Percentiles rank a stretch among this genome's conserved stretches.
These are phyloP conservation scores for Chaetomium globosum DNA, from an alignment of 2,329 filamentous ascomycete species.

Conservation along the genomic window DNA sequence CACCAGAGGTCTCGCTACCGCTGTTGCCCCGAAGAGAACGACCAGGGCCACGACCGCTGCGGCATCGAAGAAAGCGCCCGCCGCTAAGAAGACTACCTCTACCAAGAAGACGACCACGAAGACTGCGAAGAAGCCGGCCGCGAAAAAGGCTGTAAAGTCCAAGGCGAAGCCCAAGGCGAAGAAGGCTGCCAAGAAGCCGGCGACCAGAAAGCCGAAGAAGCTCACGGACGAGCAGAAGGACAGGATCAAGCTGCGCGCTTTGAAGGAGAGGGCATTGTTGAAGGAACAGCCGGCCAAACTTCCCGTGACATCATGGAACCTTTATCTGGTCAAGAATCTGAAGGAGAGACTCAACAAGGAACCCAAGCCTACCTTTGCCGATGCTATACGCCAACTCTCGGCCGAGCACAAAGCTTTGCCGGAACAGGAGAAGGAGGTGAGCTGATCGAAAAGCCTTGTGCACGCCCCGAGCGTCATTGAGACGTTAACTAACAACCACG, in stretches of 20 bases:
- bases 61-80: slow-evolving; percentile 29
- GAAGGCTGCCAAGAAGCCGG: slow-evolving; percentile 42
- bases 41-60: slow-evolving; percentile 27
- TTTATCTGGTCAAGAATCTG: slow-evolving; percentile 44
- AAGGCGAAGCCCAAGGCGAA: slow-evolving; percentile 17
- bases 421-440: slow-evolving; percentile 49
- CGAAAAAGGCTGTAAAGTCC: slow-evolving; percentile 3
- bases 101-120: slow-evolving; percentile 38
- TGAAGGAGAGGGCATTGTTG: slow-evolving; percentile 49
- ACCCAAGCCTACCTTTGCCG: neutral
- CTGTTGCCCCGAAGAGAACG: slow-evolving; percentile 20
- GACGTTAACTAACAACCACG: slow-evolving; percentile 1
- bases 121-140: slow-evolving; percentile 35
- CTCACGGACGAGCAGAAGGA: slow-evolving; percentile 44
- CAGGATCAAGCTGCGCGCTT: slow-evolving; percentile 39
- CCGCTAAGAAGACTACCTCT: slow-evolving; percentile 38
- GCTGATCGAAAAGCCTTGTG: slow-evolving; percentile 27
- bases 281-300: slow-evolving; percentile 43
- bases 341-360: slow-evolving; percentile 33
- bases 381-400: slow-evolving; percentile 31
- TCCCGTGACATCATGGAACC: slow-evolving; percentile 43
- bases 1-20: slow-evolving; percentile 32
- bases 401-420: slow-evolving; percentile 47
- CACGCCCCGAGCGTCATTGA: neutral
- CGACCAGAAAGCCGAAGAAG: slow-evolving; percentile 28